These are phyloP conservation scores for Aristolochia californica DNA, from an alignment of 164 flowering plant species.

Conservation along the genomic window DNA sequence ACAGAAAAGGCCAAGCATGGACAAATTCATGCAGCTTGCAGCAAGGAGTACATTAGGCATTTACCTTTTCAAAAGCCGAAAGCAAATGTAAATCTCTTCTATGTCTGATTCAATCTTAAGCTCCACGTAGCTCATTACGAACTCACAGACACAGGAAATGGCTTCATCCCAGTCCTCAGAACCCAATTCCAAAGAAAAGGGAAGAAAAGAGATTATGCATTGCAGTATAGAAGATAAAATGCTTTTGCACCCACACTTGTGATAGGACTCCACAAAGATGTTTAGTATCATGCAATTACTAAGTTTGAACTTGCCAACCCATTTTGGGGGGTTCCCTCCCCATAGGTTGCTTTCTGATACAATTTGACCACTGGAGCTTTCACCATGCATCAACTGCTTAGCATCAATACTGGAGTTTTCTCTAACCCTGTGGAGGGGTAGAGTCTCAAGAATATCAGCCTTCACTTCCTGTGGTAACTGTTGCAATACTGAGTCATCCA, in stretches of 20 bases:
- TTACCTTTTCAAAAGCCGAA: slow-evolving; percentile 78
- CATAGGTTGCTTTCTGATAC: slow-evolving; percentile 31
- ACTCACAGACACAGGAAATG: slow-evolving; percentile 39
- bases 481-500: slow-evolving; percentile 56
- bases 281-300: slow-evolving; percentile 37
- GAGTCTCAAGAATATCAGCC: slow-evolving; percentile 47
- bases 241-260: slow-evolving; percentile 24
- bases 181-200: slow-evolving; percentile 16
- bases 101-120: slow-evolving; percentile 60
- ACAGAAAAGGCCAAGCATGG: too few relatives aligned
- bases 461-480: slow-evolving; percentile 71
- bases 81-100: slow-evolving; percentile 74
- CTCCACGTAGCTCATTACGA: slow-evolving; percentile 65
- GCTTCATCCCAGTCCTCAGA: slow-evolving; percentile 34
- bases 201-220: slow-evolving; percentile 19
- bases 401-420: slow-evolving; percentile 19
- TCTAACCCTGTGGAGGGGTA: slow-evolving; percentile 56
- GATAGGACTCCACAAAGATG: slow-evolving; percentile 40
- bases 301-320: slow-evolving; percentile 60
- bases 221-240: slow-evolving; percentile 50
- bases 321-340: slow-evolving; percentile 69
- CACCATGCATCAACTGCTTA: slow-evolving; percentile 4
- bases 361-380: slow-evolving; percentile 4
- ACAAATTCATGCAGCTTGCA: too few relatives aligned
- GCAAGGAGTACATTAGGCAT: not conserved